A percentile compares a stretch with the other conserved stretches of the same genome.
phyloP scores from a whole-genome alignment of 495 filamentous ascomycete genomes.

The Penicillium longicatenatum region DNA sequence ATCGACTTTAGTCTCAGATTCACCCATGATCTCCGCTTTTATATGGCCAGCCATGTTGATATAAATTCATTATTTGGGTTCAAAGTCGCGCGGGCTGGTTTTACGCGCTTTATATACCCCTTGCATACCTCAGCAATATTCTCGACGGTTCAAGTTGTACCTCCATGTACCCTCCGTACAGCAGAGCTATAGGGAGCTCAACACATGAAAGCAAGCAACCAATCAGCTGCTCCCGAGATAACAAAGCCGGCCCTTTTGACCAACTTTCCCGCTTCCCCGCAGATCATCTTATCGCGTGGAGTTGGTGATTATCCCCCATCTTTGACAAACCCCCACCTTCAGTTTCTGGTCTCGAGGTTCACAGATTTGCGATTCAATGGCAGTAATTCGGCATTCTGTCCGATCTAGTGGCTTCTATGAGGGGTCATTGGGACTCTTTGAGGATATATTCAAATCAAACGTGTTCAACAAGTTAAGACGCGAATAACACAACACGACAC shows the following conservation, averaged over 20 bases:
- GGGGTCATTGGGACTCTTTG: neutral
- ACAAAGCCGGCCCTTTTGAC: slow-evolving; percentile 6
- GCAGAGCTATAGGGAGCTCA: neutral
- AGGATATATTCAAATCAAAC: slow-evolving; percentile 11
- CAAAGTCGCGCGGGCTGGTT: neutral
- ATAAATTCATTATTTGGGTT: neutral
- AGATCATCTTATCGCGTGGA: slow-evolving; percentile 15
- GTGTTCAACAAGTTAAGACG: neutral
- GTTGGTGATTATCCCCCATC: slow-evolving; percentile 19
- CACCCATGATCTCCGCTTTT: neutral
- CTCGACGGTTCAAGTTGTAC: neutral
- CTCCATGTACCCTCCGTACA: neutral
- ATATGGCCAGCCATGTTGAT: neutral
- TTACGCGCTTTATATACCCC: slow-evolving; percentile 10
- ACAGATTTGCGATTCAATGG: neutral
- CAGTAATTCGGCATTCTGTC: slow-evolving; percentile 24
- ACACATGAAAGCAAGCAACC: neutral
- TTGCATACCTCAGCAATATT: slow-evolving; percentile 3
- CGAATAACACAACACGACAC: neutral
- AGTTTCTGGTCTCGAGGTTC: neutral
- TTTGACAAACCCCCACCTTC: slow-evolving; percentile 22
- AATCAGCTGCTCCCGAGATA: slow-evolving; percentile 7
- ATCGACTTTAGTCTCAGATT: slow-evolving; percentile 13
- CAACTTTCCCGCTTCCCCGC: slow-evolving; percentile 11
- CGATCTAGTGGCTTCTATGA: slow-evolving; percentile 10